Conservation (phyloP, 129 eudicot genomes). For the Smallanthus sonchifolius region DNA sequence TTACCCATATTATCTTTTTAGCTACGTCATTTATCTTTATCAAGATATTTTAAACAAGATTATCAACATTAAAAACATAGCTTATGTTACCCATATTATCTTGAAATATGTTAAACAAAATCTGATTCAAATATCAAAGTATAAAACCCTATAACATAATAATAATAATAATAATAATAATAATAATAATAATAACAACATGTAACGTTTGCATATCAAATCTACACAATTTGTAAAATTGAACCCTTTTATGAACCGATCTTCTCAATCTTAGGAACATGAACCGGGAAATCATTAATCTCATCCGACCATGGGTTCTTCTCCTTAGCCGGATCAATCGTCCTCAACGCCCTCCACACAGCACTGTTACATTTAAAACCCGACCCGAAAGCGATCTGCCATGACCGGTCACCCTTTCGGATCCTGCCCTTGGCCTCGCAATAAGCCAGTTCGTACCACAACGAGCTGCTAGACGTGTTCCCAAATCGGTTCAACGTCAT, state of each 20-base stretch:
- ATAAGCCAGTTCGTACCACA: constrained; percentile 65
- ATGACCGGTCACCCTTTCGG: constrained; percentile 49
- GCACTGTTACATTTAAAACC: constrained; percentile 57
- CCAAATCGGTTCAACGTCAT: constrained; percentile 66
- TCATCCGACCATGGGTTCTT: constrained; percentile 55
- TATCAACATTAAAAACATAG: too few species aligned
- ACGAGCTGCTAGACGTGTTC: constrained; percentile 63
- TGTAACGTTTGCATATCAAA: not conserved
- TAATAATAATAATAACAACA: constrained; percentile 14
- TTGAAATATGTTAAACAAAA: too few species aligned
- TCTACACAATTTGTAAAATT: not conserved
- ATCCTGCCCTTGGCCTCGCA: constrained; percentile 72
- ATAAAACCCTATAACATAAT: not conserved
- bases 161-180: not conserved
- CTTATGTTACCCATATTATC: too few species aligned
- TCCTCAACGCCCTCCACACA: constrained; percentile 51
- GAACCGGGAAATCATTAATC: constrained; percentile 53
- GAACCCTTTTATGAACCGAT: constrained; percentile 26
- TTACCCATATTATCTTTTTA: too few species aligned
- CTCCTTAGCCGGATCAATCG: constrained; percentile 46
- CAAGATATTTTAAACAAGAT: too few species aligned
- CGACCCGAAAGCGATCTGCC: constrained; percentile 61
- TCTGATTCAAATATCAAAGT: not conserved
- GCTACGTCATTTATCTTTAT: too few species aligned
- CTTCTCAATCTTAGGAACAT: constrained; percentile 44